phyloP scores from a whole-genome alignment of 257 asterid species.

The Nicotiana sylvestris region DNA sequence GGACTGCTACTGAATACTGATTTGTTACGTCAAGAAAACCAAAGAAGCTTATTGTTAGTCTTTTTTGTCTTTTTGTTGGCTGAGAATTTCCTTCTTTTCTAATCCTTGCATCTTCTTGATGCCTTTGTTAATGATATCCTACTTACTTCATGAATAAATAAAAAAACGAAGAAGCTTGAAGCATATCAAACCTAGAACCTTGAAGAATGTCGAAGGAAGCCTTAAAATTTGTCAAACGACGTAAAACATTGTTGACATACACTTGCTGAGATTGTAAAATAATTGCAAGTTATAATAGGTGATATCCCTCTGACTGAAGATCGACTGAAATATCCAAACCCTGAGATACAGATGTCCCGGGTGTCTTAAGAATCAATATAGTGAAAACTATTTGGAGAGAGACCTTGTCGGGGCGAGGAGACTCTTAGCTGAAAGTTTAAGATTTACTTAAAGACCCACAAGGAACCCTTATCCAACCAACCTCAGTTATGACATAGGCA shows the following conservation, averaged over 20 bases:
- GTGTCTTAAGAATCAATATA: not conserved
- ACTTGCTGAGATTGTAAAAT: not conserved
- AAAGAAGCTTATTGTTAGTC: too few relatives aligned
- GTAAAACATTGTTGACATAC: not conserved
- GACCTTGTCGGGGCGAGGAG: not conserved
- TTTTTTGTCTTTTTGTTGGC: too few relatives aligned
- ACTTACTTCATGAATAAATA: too few relatives aligned
- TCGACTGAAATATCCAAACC: not conserved
- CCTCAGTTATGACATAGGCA: not conserved
- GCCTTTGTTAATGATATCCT: too few relatives aligned
- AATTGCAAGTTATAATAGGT: not conserved
- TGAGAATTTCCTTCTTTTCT: too few relatives aligned
- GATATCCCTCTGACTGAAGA: not conserved
- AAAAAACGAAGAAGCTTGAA: not conserved
- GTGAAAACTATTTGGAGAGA: not conserved
- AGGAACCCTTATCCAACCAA: not conserved
- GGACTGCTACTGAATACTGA: conserved; percentile 4
- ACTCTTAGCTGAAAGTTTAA: not conserved
- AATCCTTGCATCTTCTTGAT: too few relatives aligned
- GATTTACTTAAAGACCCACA: not conserved
- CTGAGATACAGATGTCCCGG: not conserved
- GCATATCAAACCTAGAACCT: not conserved
- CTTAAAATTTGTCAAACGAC: not conserved
- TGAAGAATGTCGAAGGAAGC: not conserved
- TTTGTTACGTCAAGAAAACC: not conserved